Percentiles rank a stretch among this genome's conserved stretches.
phyloP scores from a whole-genome alignment of 345 rosid genomes.

The Euphorbia peplus region DNA sequence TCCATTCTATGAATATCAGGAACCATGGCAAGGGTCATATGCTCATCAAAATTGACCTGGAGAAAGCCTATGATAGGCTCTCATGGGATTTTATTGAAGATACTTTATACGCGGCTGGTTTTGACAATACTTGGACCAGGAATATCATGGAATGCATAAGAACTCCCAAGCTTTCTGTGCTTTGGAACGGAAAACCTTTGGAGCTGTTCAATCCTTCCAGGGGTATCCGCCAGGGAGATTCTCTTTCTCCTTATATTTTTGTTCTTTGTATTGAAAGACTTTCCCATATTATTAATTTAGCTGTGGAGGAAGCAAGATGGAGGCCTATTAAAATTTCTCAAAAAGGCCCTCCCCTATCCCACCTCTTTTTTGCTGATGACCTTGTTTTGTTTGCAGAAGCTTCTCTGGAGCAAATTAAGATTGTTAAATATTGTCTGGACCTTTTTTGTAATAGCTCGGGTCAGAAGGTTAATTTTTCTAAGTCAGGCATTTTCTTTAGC shows the following conservation, averaged over 20 bases:
- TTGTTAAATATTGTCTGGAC: no score
- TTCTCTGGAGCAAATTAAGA: no score
- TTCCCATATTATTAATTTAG: neutral
- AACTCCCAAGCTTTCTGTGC: no score
- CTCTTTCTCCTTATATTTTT: neutral
- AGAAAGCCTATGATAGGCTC: neutral
- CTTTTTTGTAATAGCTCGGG: no score
- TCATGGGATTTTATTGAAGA: neutral
- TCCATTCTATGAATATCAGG: neutral
- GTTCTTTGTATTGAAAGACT: neutral
- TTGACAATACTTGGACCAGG: neutral
- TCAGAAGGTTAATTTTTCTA: no score
- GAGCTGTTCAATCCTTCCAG: no score
- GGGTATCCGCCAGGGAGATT: neutral
- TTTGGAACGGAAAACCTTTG: no score
- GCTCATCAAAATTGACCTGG: neutral
- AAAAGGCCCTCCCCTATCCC: no score
- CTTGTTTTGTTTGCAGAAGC: no score
- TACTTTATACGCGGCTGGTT: neutral
- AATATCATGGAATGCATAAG: neutral
- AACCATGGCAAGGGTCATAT: neutral
- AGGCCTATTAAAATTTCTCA: neutral
- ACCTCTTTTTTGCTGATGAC: no score
- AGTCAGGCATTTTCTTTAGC: no score
- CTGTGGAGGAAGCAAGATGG: neutral